Evolutionary conservation across 2,329 filamentous ascomycete genomes (phyloP), one percentile per base, ranked within the genome.

Genomic region (Laburnicola sp.): DNA sequence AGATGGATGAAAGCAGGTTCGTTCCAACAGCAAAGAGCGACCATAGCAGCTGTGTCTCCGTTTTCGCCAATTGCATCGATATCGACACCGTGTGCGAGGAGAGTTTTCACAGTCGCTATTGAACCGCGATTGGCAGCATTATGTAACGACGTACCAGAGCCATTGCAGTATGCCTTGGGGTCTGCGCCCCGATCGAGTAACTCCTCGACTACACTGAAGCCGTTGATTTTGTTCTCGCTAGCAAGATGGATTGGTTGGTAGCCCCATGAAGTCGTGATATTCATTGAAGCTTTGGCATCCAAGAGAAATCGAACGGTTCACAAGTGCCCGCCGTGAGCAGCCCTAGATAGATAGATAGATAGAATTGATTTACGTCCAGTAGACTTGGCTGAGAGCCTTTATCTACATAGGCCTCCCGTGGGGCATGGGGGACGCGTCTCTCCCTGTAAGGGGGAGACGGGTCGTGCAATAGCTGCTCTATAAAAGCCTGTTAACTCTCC

Each of bases 241-340:
- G 47, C 47, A 8, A 38, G 32, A 30, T 50, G 47, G 7, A 50
- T 50, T 7, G 47, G 38, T 31, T 50, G 47, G 9, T 36, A 11
- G 22, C 39, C 47, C 39, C 45, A 41, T 2, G 37, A 40, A 9
- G 45, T 46, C 6, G n/a, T 4, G n/a, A n/a, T 23, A 4, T 38
- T 8, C 8, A 39, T 5, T 6, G 25, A 21, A 6, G 44, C 44
- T 39, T 31, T 31, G 3, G 34, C 44, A 21, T 21, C 23, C 26
- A 46, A 26, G 4, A 46, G 35, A 3, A 39, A 16, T 16, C 31
- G 10, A 1, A 39, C 44, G 9, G 21, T 22, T 11, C 9, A 8
- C 5, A 46, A 7, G 26, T 46, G 34, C 6, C 44, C 53, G 26
- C 38, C 43, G 46, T n/a, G n/a, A n/a, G n/a, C n/a, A n/a, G n/a